These are phyloP conservation scores for Sugiyamaella neomexicana DNA, from an alignment of 1,139 yeast genomes.

Conservation along the genomic window DNA sequence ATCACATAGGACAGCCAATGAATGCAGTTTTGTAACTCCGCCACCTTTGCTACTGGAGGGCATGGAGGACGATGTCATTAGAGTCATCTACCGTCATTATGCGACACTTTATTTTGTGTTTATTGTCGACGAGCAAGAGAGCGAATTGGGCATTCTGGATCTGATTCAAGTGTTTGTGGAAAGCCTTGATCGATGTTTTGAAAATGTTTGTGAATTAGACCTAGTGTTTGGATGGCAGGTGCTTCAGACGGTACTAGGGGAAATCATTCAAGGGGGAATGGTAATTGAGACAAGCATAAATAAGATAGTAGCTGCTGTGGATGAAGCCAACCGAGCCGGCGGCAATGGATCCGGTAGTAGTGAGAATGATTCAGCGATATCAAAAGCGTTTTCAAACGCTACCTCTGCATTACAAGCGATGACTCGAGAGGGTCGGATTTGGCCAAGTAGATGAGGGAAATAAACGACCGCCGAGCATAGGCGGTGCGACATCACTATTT, in stretches of 20 bases:
- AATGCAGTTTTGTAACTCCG: constrained; percentile 79
- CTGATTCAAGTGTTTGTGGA: constrained; percentile 96
- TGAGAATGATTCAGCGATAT: constrained; percentile 25
- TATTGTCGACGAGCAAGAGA: constrained; percentile 93
- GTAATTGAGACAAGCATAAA: constrained; percentile 91
- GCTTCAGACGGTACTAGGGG: constrained; percentile 78
- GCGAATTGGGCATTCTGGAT: constrained; percentile 90
- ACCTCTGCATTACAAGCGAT: constrained; percentile 48
- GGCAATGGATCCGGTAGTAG: constrained; percentile 21
- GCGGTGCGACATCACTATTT: neutral
- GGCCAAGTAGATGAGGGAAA: constrained; percentile 39
- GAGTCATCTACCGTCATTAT: constrained; percentile 89
- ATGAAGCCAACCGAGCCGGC: constrained; percentile 43
- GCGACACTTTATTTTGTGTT: constrained; percentile 94
- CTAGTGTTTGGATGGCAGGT: constrained; percentile 98
- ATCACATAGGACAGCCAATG: constrained; percentile 64
- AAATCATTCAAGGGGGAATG: constrained; percentile 97
- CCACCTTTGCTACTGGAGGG: constrained; percentile 58
- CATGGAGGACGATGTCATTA: constrained; percentile 64
- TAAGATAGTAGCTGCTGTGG: constrained; percentile 72
- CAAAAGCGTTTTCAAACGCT: constrained; percentile 42
- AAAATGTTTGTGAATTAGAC: constrained; percentile 92
- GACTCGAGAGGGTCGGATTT: constrained; percentile 50
- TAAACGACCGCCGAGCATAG: neutral
- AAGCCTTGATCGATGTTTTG: constrained; percentile 86